A percentile compares a stretch with the other conserved stretches of the same genome.
phyloP scores from a whole-genome alignment of 306 rosid genomes.

The Sicyos edulis region DNA sequence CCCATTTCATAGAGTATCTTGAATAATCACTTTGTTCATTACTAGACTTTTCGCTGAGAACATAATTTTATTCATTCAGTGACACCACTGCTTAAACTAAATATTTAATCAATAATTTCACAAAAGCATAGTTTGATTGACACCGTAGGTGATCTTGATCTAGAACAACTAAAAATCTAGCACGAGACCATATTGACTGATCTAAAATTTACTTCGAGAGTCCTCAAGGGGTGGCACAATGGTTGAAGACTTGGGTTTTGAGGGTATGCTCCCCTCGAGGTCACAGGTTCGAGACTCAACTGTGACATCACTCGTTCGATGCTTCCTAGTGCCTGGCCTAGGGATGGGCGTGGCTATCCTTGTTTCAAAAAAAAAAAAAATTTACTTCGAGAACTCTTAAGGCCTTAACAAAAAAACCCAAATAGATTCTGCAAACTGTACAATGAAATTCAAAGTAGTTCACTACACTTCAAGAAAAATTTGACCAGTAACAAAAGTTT shows the following conservation, averaged over 20 bases:
- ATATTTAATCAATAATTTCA: background rate
- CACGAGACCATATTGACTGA: background rate
- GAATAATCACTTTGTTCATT: constrained; percentile 1
- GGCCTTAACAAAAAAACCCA: background rate
- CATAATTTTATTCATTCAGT: background rate
- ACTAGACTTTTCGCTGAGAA: background rate
- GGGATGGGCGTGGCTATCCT: too few relatives aligned
- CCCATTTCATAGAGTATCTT: background rate
- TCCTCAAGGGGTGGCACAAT: too few relatives aligned
- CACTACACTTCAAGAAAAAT: background rate
- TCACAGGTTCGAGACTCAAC: too few relatives aligned
- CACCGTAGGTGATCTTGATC: constrained; percentile 7
- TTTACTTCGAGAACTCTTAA: background rate
- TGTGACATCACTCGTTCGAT: too few relatives aligned
- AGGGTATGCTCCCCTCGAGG: too few relatives aligned
- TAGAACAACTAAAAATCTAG: background rate
- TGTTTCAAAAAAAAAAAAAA: too few relatives aligned
- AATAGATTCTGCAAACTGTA: background rate
- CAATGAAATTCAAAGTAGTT: too few relatives aligned
- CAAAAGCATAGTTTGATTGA: background rate
- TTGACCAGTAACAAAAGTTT: background rate
- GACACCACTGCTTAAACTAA: background rate
- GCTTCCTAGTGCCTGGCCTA: too few relatives aligned
- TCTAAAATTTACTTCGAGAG: background rate
- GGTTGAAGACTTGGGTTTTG: too few relatives aligned